Evolutionary conservation across 2,329 filamentous ascomycete species (phyloP).

Genomic region (Thielaviopsis populi): DNA sequence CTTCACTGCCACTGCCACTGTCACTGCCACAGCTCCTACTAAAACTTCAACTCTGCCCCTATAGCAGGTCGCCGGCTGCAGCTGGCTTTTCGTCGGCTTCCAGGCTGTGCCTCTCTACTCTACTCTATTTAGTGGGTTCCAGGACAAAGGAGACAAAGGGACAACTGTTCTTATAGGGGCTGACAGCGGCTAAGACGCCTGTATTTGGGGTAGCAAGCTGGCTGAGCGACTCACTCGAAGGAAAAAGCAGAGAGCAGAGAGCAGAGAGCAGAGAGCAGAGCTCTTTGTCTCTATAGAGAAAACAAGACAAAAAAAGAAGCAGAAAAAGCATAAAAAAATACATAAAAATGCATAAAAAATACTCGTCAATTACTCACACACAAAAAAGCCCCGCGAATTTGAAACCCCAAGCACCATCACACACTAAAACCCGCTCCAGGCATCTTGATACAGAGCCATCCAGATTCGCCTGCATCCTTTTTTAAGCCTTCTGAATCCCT

Average conservation of each 20-base stretch:
- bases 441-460: slow-evolving; percentile 9
- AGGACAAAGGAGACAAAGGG: background rate
- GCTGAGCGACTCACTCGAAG: background rate
- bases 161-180: no score
- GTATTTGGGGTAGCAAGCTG: background rate
- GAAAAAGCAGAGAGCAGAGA: background rate
- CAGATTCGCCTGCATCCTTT: slow-evolving; percentile 7
- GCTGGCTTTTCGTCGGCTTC: background rate
- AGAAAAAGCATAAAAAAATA: no score
- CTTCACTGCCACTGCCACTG: background rate
- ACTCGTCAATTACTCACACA: background rate
- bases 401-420: slow-evolving; percentile 7
- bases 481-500: background rate
- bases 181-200: no score
- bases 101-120: background rate
- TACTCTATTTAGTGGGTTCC: background rate
- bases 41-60: background rate
- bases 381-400: slow-evolving; percentile 6
- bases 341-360: no score
- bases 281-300: background rate
- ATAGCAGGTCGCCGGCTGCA: background rate
- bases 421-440: slow-evolving; percentile 8
- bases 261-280: background rate
- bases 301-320: no score
- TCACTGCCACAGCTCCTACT: background rate